Conservation (phyloP, 352 stramenopile species). For the Pythium guiyangense region DNA sequence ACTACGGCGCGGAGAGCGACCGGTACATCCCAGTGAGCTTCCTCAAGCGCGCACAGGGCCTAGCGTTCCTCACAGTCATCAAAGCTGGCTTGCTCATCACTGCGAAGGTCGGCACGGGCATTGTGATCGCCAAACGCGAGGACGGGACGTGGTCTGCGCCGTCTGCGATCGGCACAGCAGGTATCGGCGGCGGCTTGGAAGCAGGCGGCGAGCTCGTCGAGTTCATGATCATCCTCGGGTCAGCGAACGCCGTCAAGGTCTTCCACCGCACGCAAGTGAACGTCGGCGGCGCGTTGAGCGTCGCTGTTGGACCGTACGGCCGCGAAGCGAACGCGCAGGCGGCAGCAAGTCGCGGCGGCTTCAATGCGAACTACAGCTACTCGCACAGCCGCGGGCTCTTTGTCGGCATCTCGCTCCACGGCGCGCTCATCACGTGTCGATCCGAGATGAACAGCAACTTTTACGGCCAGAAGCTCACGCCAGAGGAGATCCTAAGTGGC, state of each 20-base stretch:
- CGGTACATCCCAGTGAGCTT: conserved; percentile 76
- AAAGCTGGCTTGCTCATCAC: conserved; percentile 83
- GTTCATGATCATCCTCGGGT: conserved; percentile 94
- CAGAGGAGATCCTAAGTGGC: conserved; percentile 70
- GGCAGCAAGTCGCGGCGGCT: conserved; percentile 53
- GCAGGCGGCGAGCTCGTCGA: conserved; percentile 91
- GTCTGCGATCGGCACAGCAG: conserved; percentile 90
- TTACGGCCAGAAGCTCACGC: conserved; percentile 87
- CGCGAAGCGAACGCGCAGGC: conserved; percentile 81
- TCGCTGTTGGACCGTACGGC: conserved; percentile 89
- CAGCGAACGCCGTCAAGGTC: conserved; percentile 87
- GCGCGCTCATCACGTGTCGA: conserved; percentile 87
- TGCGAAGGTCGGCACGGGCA: conserved; percentile 74
- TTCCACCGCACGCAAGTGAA: conserved; percentile 89
- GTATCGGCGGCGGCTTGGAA: conserved; percentile 84
- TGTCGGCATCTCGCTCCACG: conserved; percentile 90
- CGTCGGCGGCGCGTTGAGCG: conserved; percentile 88
- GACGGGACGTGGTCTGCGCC: conserved; percentile 89
- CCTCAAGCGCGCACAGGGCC: conserved; percentile 73
- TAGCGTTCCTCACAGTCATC: conserved; percentile 84
- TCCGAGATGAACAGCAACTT: conserved; percentile 94
- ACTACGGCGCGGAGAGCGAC: conserved; percentile 66
- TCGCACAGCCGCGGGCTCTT: conserved; percentile 92
- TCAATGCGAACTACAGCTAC: conserved; percentile 94
- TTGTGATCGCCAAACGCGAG: conserved; percentile 89